Conservation (phyloP, 441 rosid genomes). For the Bocquillonia castaneifolia region DNA sequence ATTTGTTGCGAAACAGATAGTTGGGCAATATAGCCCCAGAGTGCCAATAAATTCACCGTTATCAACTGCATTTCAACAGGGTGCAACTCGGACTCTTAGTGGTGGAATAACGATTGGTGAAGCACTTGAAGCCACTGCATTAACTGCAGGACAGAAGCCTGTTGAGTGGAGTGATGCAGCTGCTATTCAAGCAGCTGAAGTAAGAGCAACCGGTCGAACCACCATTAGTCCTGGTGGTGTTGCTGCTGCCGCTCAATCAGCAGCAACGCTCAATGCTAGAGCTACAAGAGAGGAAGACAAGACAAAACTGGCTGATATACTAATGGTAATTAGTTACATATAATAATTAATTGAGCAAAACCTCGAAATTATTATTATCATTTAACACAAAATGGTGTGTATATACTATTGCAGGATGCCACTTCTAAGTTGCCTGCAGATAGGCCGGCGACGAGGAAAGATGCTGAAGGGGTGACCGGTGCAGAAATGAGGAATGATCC, state of each 20-base stretch:
- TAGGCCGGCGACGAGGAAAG: constrained; percentile 40
- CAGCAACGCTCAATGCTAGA: constrained; percentile 50
- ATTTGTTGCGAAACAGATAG: constrained; percentile 19
- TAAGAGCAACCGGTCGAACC: constrained; percentile 56
- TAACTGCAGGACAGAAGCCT: constrained; percentile 51
- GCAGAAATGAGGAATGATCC: constrained; percentile 67
- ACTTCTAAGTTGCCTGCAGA: constrained; percentile 40
- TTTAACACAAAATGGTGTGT: not conserved
- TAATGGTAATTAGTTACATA: constrained; percentile 30
- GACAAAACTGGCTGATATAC: constrained; percentile 57
- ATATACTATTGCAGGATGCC: constrained; percentile 37
- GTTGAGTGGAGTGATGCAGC: constrained; percentile 62
- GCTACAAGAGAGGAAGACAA: constrained; percentile 41
- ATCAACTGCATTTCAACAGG: constrained; percentile 1
- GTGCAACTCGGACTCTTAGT: not conserved
- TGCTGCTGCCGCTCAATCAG: constrained; percentile 57
- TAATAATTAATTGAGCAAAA: not conserved
- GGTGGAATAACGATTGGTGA: constrained; percentile 69
- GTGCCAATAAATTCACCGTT: constrained; percentile 8
- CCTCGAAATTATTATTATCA: not conserved
- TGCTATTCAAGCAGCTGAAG: constrained; percentile 65
- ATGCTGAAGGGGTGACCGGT: constrained; percentile 51
- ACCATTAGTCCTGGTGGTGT: constrained; percentile 46
- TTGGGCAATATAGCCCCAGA: constrained; percentile 26
- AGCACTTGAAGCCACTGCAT: constrained; percentile 72